phyloP scores from a whole-genome alignment of 2,329 filamentous ascomycete genomes.

The Botrytis tulipae region DNA sequence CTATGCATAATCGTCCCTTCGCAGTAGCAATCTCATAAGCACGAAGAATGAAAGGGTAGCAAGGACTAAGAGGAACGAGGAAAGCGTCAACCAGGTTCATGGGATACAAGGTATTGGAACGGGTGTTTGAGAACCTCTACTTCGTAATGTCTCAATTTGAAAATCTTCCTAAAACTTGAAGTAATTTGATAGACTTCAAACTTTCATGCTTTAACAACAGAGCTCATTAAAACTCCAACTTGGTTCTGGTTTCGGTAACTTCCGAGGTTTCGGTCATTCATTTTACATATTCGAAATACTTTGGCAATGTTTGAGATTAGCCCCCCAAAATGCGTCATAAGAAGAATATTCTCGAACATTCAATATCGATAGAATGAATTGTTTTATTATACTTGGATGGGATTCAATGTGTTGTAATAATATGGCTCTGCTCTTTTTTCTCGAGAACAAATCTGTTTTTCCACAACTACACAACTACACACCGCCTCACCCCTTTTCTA shows the following conservation, averaged over 20 bases:
- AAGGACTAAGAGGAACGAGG: background rate
- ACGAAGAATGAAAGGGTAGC: constrained; percentile 6
- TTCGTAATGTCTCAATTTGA: background rate
- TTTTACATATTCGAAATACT: background rate
- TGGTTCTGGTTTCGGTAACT: background rate
- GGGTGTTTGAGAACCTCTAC: constrained; percentile 5
- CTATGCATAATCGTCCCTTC: constrained; percentile 5
- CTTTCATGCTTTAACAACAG: background rate
- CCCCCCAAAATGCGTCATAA: background rate
- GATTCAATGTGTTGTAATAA: background rate
- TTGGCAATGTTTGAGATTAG: background rate
- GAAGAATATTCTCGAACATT: constrained; percentile 14
- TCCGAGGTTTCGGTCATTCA: background rate
- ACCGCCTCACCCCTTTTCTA: constrained; percentile 8
- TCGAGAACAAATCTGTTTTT: background rate
- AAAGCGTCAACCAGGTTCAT: constrained; percentile 8
- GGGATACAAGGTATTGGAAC: constrained; percentile 3
- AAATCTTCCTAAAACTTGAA: background rate
- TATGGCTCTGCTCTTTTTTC: background rate
- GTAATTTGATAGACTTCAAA: background rate
- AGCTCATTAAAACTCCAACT: background rate
- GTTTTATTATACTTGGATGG: background rate
- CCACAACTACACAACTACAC: background rate
- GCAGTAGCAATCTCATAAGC: constrained; percentile 3
- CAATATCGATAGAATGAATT: background rate